Evolutionary conservation across 225 moss, liverwort and hornwort genomes (phyloP), one percentile per base, ranked within the genome.

Genomic region (Polytrichum formosum): DNA sequence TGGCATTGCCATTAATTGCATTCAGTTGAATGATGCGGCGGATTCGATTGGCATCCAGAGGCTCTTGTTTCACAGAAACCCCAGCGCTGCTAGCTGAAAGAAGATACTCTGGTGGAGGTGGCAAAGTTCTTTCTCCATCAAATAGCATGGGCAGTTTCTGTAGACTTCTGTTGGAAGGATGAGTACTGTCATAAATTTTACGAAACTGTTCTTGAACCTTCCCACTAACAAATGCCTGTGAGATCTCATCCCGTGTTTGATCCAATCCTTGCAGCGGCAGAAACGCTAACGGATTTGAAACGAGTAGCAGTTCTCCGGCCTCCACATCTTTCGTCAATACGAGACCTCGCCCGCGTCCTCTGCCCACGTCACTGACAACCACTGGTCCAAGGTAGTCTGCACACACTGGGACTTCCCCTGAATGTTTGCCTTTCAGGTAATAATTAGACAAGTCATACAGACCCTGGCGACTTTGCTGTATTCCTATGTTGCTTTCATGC

Each of bases 371-470:
- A 30, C 76, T 83, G 5, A 93, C 74, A 65, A 88, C 73, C 30
- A 96, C 70, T 1, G 90, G 89, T 28, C 96, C 96, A 27, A 93
- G 76, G 67, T 88, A 93, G 30, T 93, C 93, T 56, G 85, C 91
- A 22, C 84, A 90, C 29, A 77, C 76, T 16, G 93, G 93, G 28
- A 80, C 67, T 37, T 90, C 91, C 23, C 88, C 83, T 16, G 60
- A 63, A 59, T 82, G 87, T 62, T 83, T 84, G n/a, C 91, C 91
- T 55, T 83, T 84, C 37, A 93, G 67, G 61, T 87, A 90, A 72
- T 87, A 93, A 46, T 91, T 83, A 8, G 85, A 81, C 70, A 96
- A 75, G 58, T 96, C 96, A 63, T 85, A 96, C 30, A 91, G 77
- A 13, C 96, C 96, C 30, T 85, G 82, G 17, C 84, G 80, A 61